phyloP scores from a whole-genome alignment of 805 yeast genomes.

The Phaffomyces thermotolerans region DNA sequence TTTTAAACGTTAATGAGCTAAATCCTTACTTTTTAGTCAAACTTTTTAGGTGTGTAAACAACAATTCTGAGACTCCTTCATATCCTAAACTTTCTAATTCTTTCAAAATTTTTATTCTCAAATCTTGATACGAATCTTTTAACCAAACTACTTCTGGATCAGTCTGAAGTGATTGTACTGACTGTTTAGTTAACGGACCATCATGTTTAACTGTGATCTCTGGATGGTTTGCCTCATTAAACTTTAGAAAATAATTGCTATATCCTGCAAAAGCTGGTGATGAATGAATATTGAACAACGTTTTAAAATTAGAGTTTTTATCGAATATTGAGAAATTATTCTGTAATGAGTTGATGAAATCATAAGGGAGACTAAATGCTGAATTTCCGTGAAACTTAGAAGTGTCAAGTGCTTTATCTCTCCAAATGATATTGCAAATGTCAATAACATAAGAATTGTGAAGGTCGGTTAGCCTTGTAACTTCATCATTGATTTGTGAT shows the following conservation, averaged over 20 bases:
- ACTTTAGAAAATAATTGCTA: constrained; percentile 37
- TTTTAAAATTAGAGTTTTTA: constrained; percentile 14
- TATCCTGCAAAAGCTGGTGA: constrained; percentile 45
- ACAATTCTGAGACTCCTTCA: constrained; percentile 39
- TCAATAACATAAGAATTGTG: constrained; percentile 51
- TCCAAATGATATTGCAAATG: constrained; percentile 47
- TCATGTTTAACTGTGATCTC: constrained; percentile 34
- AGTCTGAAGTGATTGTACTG: constrained; percentile 28
- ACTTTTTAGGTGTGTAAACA: constrained; percentile 49
- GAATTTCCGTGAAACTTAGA: constrained; percentile 21
- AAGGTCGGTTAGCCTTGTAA: constrained; percentile 24
- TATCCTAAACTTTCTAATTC: constrained; percentile 37
- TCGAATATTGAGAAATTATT: constrained; percentile 21
- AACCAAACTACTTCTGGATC: constrained; percentile 29
- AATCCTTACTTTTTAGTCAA: constrained; percentile 22
- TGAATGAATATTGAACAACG: constrained; percentile 35
- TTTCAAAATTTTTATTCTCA: constrained; percentile 38
- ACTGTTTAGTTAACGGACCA: constrained; percentile 44
- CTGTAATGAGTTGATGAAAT: constrained; percentile 20
- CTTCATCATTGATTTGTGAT: constrained; percentile 11
- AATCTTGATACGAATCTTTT: constrained; percentile 32
- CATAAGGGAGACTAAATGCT: constrained; percentile 27
- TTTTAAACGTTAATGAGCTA: constrained; percentile 5
- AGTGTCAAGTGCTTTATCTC: constrained; percentile 43
- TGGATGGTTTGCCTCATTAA: constrained; percentile 35